Evolutionary conservation across 345 rosid species (phyloP), one percentile per base, ranked within the genome.

Genomic region (Pistacia integerrima): DNA sequence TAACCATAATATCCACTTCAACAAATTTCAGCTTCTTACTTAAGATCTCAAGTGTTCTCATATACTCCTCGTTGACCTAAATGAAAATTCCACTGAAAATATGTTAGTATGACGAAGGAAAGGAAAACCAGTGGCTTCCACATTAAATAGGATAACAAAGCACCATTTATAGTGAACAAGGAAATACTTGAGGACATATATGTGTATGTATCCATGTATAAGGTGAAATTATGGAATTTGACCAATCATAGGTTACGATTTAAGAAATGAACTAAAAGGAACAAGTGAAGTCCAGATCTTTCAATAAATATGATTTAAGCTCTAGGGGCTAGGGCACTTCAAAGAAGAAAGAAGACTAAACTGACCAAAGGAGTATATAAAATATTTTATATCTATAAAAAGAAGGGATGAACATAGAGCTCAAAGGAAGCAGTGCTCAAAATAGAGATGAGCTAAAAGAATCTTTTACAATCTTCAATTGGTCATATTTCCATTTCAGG

Each of bases 11-110:
- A 87, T 96, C 98, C 74, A 78, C 90, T 77, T 90, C 94, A 74
- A 89, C 87, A 77, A 87, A 92, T 86, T 92, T 93, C 84, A 96
- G 83, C 86, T 96, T 96, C 91, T 90, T 91, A 88, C 99, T 93
- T 76, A 96, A 90, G 74, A 89, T 88, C 84, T 93, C 97, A 56
- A 96, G 93, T 62, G 89, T 91, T 89, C 88, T 90, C 88, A 96
- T 81, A 81, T 92, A 93, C 70, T 96, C 98, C 67, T 96, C 98
- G 72, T 91, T 92, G 59, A 96, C 98, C 98, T 96, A 88, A 67
- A 88, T 9, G 81, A 79, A 70, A 76, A 73, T 74, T 69, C 72
- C 72, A 80, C 49, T 41, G 77, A 51, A 56, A 66, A 63, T 54
- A 81, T 74, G 72, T 76, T 49, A 85, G 69, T 6, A 56, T 25